Base-by-base conservation (phyloP, 2,329 filamentous ascomycete genomes). In the Trichoderma semiorbis region DNA sequence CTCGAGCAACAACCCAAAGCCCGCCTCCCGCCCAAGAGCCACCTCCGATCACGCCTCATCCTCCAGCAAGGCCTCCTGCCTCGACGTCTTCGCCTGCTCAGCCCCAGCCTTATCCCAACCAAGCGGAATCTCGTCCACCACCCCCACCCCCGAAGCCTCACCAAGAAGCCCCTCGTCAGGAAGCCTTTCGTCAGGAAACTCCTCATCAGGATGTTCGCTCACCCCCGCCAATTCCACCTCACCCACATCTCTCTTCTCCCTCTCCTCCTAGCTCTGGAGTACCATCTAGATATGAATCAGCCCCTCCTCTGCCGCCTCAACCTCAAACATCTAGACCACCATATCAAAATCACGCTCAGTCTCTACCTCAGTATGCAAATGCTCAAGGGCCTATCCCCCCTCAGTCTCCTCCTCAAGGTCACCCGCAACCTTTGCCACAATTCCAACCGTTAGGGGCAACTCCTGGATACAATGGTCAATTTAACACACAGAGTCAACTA, bases 21-120 rank as follows among this genome's bases (percentile, higher is more conserved):
- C 43, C 75, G 39, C 75, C 74, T 70, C 73, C 76, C 21, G 74
- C 79, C 61, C 83, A 78, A 32, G 83, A 85, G 71, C 89, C 90
- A 63, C 92, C 92, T 36, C 90, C 91, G 14, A 81, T 92, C n/a
- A 92, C 92, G 72, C 92, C 92, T 69, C 84, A 92, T 21, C 93
- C 92, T 10, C 89, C 89, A 30, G 90, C 92, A 76, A 83, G 91
- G 72, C 82, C 84, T 60, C 32, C 55, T 2, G 30, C 57, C 3
- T 81, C 84, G 69, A 81, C 80, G 32, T 81, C 83, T n/a, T 75
- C 83, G 18, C 75, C 78, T 4, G 79, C 76, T 34, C 80, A 78
- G 60, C 71, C 76, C 66, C 80, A 78, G 61, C 71, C 76, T 67
- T 84, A 77, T 57, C 83, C 76, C 74, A 82, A 75, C 61, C 75